Conservation (phyloP, 768 basidiomycete genomes). For the Thelephora ganbajun region DNA sequence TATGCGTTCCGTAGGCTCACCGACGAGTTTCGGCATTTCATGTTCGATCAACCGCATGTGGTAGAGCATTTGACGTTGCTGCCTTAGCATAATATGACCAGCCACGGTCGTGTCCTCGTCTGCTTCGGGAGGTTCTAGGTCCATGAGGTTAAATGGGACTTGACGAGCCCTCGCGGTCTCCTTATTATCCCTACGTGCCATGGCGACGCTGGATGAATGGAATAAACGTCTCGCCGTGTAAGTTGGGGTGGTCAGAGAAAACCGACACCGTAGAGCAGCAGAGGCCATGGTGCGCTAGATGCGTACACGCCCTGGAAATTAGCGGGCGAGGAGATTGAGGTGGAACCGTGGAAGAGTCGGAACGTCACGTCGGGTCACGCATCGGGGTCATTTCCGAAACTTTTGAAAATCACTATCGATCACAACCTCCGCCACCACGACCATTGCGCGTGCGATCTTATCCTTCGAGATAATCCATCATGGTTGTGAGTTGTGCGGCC, state of each 20-base stretch:
- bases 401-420: conserved; percentile 1
- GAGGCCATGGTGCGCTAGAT: too few species aligned
- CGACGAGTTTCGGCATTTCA: conserved; percentile 77
- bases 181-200: conserved; percentile 5
- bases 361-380: too few species aligned
- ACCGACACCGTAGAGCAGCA: conserved; percentile 5
- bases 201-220: conserved; percentile 12
- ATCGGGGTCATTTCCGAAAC: too few species aligned
- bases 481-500: conserved; percentile 33
- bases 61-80: conserved; percentile 61
- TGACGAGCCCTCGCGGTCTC: conserved; percentile 5
- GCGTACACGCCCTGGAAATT: not conserved
- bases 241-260: conserved; percentile 3
- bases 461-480: conserved; percentile 12
- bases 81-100: conserved; percentile 60
- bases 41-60: conserved; percentile 80
- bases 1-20: conserved; percentile 23
- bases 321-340: not conserved
- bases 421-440: conserved; percentile 1
- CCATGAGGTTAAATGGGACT: not conserved
- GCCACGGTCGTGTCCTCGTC: conserved; percentile 55
- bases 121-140: conserved; percentile 11
- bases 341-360: not conserved
- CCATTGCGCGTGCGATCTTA: conserved; percentile 7
- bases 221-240: conserved; percentile 9